Evolutionary conservation across 108 stramenopile species (phyloP), one percentile per base, ranked within the genome.

Genomic region (Fistulifera pelliculosa): DNA sequence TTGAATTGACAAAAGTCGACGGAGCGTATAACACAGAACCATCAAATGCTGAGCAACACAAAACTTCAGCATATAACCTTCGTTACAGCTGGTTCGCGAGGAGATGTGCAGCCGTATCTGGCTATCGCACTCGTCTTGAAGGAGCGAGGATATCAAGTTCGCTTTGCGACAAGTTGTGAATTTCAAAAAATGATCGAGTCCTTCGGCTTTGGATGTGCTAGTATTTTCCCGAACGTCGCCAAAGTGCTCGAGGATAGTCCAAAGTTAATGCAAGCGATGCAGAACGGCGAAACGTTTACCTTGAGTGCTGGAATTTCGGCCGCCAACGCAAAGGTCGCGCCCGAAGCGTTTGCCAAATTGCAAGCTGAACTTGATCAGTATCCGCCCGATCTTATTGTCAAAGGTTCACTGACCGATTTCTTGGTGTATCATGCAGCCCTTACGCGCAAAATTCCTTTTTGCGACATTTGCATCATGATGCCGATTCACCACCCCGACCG

Each of bases 41-140:
- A 35, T 35, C 8, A 3, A 35, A 8, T 35, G 31, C 8, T 35
- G 8, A 35, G 31, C 31, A 8, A 21, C 19, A 35, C 17, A 27
- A 54, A 27, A 23, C 54, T 55, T 35, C 31, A 38, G 31, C 27
- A 39, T 4, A 53, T 67, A 31, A 43, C 41, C 0, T 55, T 67
- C 24, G 28, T 67, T 14, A 40, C 66, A 27, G 31, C 26, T 28
- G 66, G 66, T 18, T 43, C 52, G 2, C 60, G 66, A 1, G 66
- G 66, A 15, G 66, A 67, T 56, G 52, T 67, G 25, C 66, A 67
- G 27, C 66, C 66, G 1, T 67, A 39, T 26, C 23, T 60, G 0
- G 66, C 60, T 24, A 25, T 67, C 21, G 66, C 49, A n/a, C 24
- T 55, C 25, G 66, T 22, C 0, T 51, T 67, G 2, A 14, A 23